Conservation (phyloP, 805 yeast species). For the Zygosaccharomyces gambellarensis region DNA sequence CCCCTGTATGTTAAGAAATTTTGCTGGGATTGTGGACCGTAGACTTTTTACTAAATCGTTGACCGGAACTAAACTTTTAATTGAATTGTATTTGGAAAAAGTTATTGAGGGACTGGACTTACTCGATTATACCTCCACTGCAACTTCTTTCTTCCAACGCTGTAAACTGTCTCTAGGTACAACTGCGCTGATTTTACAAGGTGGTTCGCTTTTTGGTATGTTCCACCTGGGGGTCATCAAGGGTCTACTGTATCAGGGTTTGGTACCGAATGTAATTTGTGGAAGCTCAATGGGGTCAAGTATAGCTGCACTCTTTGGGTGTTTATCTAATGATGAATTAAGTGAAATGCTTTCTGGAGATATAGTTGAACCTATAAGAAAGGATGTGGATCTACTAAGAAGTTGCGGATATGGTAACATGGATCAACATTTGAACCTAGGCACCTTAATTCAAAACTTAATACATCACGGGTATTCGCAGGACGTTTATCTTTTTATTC, state of each 20-base stretch:
- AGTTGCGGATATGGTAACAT: conserved; percentile 41
- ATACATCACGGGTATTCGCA: conserved; percentile 79
- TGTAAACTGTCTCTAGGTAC: conserved; percentile 81
- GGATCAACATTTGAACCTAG: conserved; percentile 39
- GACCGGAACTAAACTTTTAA: conserved; percentile 81
- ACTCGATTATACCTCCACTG: conserved; percentile 47
- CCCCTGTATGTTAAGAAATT: conserved; percentile 63
- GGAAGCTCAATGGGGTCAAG: conserved; percentile 95
- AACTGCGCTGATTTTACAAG: conserved; percentile 87
- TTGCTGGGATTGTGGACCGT: conserved; percentile 84
- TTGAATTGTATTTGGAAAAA: conserved; percentile 63
- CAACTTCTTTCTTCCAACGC: conserved; percentile 77
- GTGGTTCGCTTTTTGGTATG: conserved; percentile 90
- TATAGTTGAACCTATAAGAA: conserved; percentile 43
- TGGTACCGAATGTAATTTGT: conserved; percentile 79
- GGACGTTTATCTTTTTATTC: conserved; percentile 73
- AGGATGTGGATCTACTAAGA: conserved; percentile 54
- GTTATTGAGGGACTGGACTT: conserved; percentile 69
- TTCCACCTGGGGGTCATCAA: conserved; percentile 92
- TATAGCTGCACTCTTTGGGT: conserved; percentile 80
- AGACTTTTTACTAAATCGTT: conserved; percentile 75
- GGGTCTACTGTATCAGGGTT: conserved; percentile 66
- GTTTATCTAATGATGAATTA: conserved; percentile 63
- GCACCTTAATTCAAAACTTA: conserved; percentile 69
- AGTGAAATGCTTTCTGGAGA: conserved; percentile 40